These are phyloP conservation scores for Colletotrichum godetiae DNA, from an alignment of 2,329 filamentous ascomycete genomes.

Conservation along the genomic window DNA sequence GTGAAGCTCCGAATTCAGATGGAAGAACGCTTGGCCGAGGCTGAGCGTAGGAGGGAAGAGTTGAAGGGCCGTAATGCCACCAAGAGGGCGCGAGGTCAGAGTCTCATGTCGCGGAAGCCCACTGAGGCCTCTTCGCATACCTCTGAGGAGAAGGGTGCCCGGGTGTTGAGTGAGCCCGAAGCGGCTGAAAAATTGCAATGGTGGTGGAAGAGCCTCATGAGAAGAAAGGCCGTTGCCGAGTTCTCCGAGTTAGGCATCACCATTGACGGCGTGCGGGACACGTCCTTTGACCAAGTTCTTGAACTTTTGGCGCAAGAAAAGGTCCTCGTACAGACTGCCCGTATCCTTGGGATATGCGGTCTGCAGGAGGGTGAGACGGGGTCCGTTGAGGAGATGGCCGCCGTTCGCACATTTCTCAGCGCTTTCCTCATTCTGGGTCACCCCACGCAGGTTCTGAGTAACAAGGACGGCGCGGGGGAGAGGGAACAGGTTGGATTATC, in stretches of 20 bases:
- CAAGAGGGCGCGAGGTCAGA: slow-evolving; percentile 65
- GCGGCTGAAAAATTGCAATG: slow-evolving; percentile 76
- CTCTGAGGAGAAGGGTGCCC: slow-evolving; percentile 55
- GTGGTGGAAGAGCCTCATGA: slow-evolving; percentile 73
- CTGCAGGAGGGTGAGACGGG: slow-evolving; percentile 73
- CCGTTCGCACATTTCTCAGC: slow-evolving; percentile 80
- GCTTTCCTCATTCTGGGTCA: slow-evolving; percentile 85
- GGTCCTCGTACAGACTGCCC: slow-evolving; percentile 73
- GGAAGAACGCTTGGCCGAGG: slow-evolving; percentile 83
- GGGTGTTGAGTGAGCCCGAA: slow-evolving; percentile 64
- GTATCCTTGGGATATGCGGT: slow-evolving; percentile 76
- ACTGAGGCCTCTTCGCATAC: slow-evolving; percentile 59
- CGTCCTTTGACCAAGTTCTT: slow-evolving; percentile 80
- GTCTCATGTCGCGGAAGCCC: slow-evolving; percentile 62
- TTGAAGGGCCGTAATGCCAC: slow-evolving; percentile 65
- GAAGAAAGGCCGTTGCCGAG: slow-evolving; percentile 70
- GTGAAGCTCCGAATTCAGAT: slow-evolving; percentile 77
- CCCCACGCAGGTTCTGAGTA: slow-evolving; percentile 81
- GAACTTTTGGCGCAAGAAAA: slow-evolving; percentile 74
- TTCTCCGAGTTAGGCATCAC: slow-evolving; percentile 76
- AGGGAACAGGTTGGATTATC: slow-evolving; percentile 66
- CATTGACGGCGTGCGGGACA: slow-evolving; percentile 76
- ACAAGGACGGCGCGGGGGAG: slow-evolving; percentile 70
- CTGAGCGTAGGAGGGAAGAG: slow-evolving; percentile 77
- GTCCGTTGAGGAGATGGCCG: slow-evolving; percentile 75